These are phyloP conservation scores for Tritrichomonas foetus DNA, from an alignment of 208 protist species.

Conservation along the genomic window DNA sequence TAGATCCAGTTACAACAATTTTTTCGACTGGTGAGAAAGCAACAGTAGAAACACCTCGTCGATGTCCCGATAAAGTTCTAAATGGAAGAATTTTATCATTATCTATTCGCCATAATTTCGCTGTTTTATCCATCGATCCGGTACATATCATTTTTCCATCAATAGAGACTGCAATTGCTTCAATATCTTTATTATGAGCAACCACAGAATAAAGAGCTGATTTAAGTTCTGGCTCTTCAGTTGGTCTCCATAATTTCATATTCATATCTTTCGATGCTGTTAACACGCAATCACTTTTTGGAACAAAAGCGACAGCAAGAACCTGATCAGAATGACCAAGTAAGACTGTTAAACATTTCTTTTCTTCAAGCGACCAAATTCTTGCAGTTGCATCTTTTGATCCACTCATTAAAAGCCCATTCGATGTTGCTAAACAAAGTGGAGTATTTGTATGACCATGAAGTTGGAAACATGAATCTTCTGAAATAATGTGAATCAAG, in stretches of 20 bases:
- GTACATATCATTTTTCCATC: slow-evolving; percentile 46
- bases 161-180: slow-evolving; percentile 34
- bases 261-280: slow-evolving; percentile 33
- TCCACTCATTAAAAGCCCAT: not conserved
- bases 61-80: slow-evolving; percentile 44
- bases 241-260: slow-evolving; percentile 42
- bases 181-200: slow-evolving; percentile 39
- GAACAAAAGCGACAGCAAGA: slow-evolving; percentile 38
- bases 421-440: not conserved
- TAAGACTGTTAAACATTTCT: not conserved
- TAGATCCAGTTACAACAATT: not conserved
- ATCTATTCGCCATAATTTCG: slow-evolving; percentile 44
- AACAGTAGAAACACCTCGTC: slow-evolving; percentile 41
- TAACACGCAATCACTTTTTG: slow-evolving; percentile 39
- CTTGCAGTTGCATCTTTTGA: not conserved
- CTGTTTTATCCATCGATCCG: slow-evolving; percentile 42
- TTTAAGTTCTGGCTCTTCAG: not conserved
- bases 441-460: not conserved
- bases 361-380: not conserved
- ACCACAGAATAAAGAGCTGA: not conserved
- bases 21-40: slow-evolving; percentile 50
- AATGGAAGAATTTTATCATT: not conserved
- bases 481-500: not conserved
- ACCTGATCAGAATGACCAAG: slow-evolving; percentile 35
- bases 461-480: not conserved